Evolutionary conservation across 805 yeast genomes (phyloP), one percentile per base, ranked within the genome.

Genomic region (Suhomyces kilbournensis): DNA sequence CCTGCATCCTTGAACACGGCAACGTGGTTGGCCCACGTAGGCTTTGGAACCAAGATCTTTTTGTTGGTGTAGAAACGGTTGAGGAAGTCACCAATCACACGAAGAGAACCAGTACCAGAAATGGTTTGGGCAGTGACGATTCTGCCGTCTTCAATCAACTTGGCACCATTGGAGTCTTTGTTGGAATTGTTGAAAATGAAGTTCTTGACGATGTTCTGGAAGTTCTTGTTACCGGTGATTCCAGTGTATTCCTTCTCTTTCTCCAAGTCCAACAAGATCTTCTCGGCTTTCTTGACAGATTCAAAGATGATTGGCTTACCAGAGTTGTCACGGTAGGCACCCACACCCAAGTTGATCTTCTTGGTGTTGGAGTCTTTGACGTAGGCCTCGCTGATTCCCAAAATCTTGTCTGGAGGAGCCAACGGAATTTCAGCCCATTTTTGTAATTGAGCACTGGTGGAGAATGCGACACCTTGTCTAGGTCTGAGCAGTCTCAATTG

Each of bases 21-120:
- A 57, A 81, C 74, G 74, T 92, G 97, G 72, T 92, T 93, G 40
- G 96, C 90, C 98, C 98, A 92, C 14, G 97, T 88, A 50, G 97
- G 97, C 63, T 83, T 80, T 48, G 97, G 94, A 50, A 90, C 79
- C 65, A 85, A 80, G 52, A 92, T 79, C 60, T 80, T 76, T 57
- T 80, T 70, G 54, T 72, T 70, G 8, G 78, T 67, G 64, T 84
- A 77, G 77, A 86, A 88, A 55, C 80, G 73, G 58, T 71, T 70
- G 62, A 92, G 70, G 65, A 93, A 88, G 64, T 86, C 93, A 22
- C 88, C 93, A 47, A 91, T 83, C 38, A 93, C 85, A 59, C 96
- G 84, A 56, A 92, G 76, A 3, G 97, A 93, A 56, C 99, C 99
- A 38, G 99, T 93, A 57, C 99, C 99, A 39, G 96, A 87, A 56